Base-by-base conservation (phyloP, 345 rosid genomes). In the Populus simonii region DNA sequence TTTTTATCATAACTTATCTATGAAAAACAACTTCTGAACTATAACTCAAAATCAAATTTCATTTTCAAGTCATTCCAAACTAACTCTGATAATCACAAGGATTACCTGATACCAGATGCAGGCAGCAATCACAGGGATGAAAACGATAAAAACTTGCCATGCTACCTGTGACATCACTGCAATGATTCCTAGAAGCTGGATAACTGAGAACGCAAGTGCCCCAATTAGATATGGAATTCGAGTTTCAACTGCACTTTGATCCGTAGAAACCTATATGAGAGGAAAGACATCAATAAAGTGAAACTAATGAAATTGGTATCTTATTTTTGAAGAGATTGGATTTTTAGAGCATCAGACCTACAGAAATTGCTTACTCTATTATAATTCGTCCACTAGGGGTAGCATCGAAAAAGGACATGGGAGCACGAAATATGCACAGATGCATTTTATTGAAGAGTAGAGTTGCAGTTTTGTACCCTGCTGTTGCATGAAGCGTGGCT, bases 371-470 rank as follows among this genome's bases (percentile, higher is more conserved):
- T 72, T 80, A 90, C 97, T 75, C 97, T 87, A 70, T 84, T 20
- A 92, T 82, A 69, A 89, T 89, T 74, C 97, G 82, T 78, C 92
- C 97, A 79, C 92, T 87, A 13, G 95, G 95, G 18, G 97, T 92
- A n/a, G 95, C 82, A 83, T 92, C 97, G 82, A 92, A 92, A 82
- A 92, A 92, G 8, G 91, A 88, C 93, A 91, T 91, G 29, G 97
- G 92, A 16, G 97, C 88, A 5, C 86, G 92, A 84, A 92, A 91
- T 76, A 92, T 83, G 87, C 87, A 85, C 3, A 80, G 75, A 63
- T 89, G 93, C 91, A 92, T 89, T 71, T 88, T 91, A 63, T 89
- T 83, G 78, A 92, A 92, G 71, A 91, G 92, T 25, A 86, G 67
- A 72, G 90, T 89, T 27, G 94, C 93, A 35, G 97, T 89, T 82